A percentile compares a stretch with the other conserved stretches of the same genome.
Conservation (phyloP, 192 early-diverging fungal species). For the Backusella tuberculispora region DNA sequence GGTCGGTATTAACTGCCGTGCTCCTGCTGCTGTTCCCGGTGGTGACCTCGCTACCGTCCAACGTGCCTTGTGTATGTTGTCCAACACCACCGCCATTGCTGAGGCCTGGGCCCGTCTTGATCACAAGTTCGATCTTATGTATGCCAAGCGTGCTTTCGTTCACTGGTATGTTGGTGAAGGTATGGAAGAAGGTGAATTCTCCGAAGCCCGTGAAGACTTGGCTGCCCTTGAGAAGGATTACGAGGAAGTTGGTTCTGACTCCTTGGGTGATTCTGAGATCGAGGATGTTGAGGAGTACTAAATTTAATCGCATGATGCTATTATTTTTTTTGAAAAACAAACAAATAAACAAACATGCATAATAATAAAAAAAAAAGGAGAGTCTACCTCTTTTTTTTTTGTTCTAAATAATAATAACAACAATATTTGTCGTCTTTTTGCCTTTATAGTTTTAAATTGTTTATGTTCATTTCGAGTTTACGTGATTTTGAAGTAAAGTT, state of each 20-base stretch:
- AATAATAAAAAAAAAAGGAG: not conserved
- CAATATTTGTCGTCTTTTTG: not conserved
- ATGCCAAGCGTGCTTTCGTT: constrained; percentile 99
- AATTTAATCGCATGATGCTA: not conserved
- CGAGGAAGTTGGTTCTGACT: constrained; percentile 99
- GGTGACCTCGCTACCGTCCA: constrained; percentile 96
- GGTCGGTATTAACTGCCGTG: constrained; percentile 96
- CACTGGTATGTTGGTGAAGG: constrained; percentile 99
- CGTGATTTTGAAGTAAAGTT: too few species aligned
- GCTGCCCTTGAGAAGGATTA: constrained; percentile 99
- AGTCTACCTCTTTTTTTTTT: not conserved
- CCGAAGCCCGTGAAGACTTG: constrained; percentile 99
- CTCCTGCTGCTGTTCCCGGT: constrained; percentile 88
- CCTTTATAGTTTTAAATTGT: not conserved
- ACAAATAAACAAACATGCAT: not conserved
- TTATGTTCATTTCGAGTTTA: not conserved
- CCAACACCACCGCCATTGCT: constrained; percentile 99
- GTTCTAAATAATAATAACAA: too few species aligned
- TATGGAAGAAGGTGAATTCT: constrained; percentile 99
- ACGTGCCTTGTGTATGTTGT: constrained; percentile 96
- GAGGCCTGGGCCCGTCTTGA: constrained; percentile 99
- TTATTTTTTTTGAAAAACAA: not conserved
- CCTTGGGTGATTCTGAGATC: constrained; percentile 81
- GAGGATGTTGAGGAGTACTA: constrained; percentile 54
- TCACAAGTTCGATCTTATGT: constrained; percentile 99